Evolutionary conservation across 305 asterid genomes (phyloP).

Genomic region (Lippia alba): DNA sequence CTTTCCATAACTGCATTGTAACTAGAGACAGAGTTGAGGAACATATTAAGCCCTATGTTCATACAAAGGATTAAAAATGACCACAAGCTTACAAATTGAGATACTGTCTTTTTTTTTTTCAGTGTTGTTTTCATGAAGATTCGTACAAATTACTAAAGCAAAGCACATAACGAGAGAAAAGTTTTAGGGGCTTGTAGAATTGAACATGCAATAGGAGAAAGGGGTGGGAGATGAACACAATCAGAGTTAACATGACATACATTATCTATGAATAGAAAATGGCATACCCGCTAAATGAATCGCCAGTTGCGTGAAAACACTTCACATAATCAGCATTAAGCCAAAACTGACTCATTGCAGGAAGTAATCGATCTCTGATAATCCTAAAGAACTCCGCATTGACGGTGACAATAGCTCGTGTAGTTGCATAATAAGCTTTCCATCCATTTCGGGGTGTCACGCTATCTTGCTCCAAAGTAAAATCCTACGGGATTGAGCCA

Average conservation of each 20-base stretch:
- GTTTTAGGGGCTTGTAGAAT: neutral
- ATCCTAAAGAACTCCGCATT: constrained; percentile 77
- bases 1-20: constrained; percentile 82
- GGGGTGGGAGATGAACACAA: neutral
- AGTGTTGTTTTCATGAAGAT: neutral
- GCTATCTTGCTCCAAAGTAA: constrained; percentile 85
- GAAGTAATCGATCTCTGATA: constrained; percentile 70
- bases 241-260: constrained; percentile 14
- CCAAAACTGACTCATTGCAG: constrained; percentile 91
- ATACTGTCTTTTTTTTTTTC: neutral
- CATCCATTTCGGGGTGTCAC: constrained; percentile 86
- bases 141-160: neutral
- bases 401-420: constrained; percentile 76
- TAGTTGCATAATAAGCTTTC: constrained; percentile 97
- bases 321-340: constrained; percentile 94
- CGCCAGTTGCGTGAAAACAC: constrained; percentile 89
- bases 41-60: constrained; percentile 27
- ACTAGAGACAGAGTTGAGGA: constrained; percentile 48
- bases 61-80: constrained; percentile 2
- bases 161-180: constrained; percentile 1
- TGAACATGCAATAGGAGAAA: neutral
- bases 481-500: constrained; percentile 62
- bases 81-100: neutral
- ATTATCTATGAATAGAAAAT: constrained; percentile 30
- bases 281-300: constrained; percentile 82